These are phyloP conservation scores for Crithidia fasciculata DNA, from an alignment of 208 protist genomes.

Conservation along the genomic window DNA sequence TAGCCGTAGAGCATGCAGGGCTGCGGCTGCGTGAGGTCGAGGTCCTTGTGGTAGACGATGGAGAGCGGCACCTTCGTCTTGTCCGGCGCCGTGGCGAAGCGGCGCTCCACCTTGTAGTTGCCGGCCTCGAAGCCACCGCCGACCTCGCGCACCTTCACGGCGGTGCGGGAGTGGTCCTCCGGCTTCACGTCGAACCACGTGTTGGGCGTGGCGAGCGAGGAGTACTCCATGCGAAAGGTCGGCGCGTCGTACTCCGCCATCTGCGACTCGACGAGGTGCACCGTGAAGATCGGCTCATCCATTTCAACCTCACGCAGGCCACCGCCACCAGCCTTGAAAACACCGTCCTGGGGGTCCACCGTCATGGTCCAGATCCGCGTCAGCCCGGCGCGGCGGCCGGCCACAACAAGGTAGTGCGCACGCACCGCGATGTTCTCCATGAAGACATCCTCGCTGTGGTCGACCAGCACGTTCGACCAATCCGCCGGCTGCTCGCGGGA, in stretches of 20 bases:
- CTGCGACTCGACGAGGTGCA: conserved; percentile 52
- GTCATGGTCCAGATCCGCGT: conserved; percentile 84
- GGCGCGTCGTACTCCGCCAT: conserved; percentile 75
- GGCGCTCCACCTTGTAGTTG: conserved; percentile 76
- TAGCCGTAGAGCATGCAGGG: conserved; percentile 92
- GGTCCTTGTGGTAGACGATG: conserved; percentile 77
- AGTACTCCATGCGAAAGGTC: conserved; percentile 82
- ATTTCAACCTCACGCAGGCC: conserved; percentile 62
- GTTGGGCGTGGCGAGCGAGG: conserved; percentile 78
- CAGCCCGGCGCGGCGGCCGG: conserved; percentile 71
- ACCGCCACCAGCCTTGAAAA: conserved; percentile 31
- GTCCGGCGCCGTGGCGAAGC: conserved; percentile 81
- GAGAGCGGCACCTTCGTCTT: conserved; percentile 76
- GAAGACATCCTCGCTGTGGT: conserved; percentile 54
- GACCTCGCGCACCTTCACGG: conserved; percentile 78
- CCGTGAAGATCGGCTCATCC: conserved; percentile 78
- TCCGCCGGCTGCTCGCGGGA: conserved; percentile 46
- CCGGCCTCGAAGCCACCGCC: conserved; percentile 69
- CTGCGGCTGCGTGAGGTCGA: conserved; percentile 67
- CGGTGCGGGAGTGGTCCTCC: conserved; percentile 39
- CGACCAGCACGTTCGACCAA: conserved; percentile 60
- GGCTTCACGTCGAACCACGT: conserved; percentile 77
- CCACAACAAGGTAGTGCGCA: conserved; percentile 65
- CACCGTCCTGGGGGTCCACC: conserved; percentile 36
- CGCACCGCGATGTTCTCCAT: conserved; percentile 61